Conservation (phyloP, 768 basidiomycete genomes). For the Cubamyces sp. region DNA sequence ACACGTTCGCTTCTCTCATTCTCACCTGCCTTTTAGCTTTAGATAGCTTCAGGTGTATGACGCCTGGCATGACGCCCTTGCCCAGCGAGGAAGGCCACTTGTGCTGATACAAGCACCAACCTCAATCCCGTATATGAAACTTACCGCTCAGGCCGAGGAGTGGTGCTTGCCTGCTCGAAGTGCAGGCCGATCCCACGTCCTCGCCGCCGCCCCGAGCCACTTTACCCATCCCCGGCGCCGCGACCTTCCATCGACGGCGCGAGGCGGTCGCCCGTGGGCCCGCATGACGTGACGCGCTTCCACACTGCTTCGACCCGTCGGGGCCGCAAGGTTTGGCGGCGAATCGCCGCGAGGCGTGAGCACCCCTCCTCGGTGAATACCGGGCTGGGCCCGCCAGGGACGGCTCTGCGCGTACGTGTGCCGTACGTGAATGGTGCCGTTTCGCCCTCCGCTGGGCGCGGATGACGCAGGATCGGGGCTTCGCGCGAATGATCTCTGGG, state of each 20-base stretch:
- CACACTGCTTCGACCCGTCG: slow-evolving; percentile 2
- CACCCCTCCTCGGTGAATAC: background rate
- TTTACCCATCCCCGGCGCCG: slow-evolving; percentile 4
- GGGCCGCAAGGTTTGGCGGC: slow-evolving; percentile 5
- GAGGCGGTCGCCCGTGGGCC: slow-evolving; percentile 19
- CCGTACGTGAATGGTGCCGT: too few species aligned
- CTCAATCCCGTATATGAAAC: background rate
- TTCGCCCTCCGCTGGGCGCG: background rate
- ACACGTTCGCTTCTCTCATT: slow-evolving; percentile 2
- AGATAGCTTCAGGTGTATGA: background rate
- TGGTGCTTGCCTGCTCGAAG: slow-evolving; percentile 2
- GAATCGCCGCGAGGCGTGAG: background rate
- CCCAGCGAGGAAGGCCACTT: background rate
- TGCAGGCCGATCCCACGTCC: slow-evolving; percentile 12
- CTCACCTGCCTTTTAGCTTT: too few species aligned
- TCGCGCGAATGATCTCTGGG: background rate
- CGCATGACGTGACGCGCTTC: background rate
- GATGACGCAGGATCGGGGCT: background rate
- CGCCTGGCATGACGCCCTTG: background rate
- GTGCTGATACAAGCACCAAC: background rate
- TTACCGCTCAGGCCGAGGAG: background rate
- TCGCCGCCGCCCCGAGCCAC: slow-evolving; percentile 4
- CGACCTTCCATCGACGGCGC: background rate
- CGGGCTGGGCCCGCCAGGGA: background rate
- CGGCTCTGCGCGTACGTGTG: background rate